phyloP scores from a whole-genome alignment of 208 protist genomes.

The Trypanosoma cruzi region DNA sequence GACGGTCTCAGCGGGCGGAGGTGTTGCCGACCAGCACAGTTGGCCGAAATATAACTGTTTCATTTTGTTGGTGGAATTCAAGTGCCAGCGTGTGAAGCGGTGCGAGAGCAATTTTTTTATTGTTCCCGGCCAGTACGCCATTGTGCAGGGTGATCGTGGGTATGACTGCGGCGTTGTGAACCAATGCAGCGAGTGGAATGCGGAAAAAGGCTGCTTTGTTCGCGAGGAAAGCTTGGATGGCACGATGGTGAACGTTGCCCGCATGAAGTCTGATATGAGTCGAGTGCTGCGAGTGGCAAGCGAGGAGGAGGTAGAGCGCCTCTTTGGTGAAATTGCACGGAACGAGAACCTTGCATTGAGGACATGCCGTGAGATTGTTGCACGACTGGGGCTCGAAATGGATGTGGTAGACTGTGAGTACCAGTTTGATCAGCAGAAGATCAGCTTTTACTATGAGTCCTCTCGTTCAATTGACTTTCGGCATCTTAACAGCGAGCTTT shows the following conservation, averaged over 20 bases:
- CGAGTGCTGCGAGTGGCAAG: conserved; percentile 65
- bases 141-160: conserved; percentile 85
- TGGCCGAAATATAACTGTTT: conserved; percentile 41
- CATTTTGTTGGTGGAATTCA: conserved; percentile 80
- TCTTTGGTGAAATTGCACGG: conserved; percentile 57
- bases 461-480: conserved; percentile 73
- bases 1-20: background rate
- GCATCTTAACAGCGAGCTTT: conserved; percentile 75
- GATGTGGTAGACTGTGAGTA: conserved; percentile 87
- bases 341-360: conserved; percentile 73
- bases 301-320: conserved; percentile 56
- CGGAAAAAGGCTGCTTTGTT: conserved; percentile 28
- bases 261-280: conserved; percentile 33
- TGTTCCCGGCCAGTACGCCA: conserved; percentile 57
- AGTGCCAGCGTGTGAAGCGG: conserved; percentile 62
- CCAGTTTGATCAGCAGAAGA: conserved; percentile 90
- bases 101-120: conserved; percentile 39
- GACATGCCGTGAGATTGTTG: conserved; percentile 61
- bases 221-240: conserved; percentile 31
- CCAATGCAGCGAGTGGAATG: conserved; percentile 54
- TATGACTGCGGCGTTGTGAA: conserved; percentile 78
- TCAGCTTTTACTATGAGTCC: conserved; percentile 89
- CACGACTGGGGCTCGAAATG: conserved; percentile 58
- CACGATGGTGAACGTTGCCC: conserved; percentile 28
- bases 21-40: background rate